A percentile compares a stretch with the other conserved stretches of the same genome.
These are phyloP conservation scores for Sequoia sempervirens DNA, from an alignment of 75 land plant genomes.

Conservation along the genomic window DNA sequence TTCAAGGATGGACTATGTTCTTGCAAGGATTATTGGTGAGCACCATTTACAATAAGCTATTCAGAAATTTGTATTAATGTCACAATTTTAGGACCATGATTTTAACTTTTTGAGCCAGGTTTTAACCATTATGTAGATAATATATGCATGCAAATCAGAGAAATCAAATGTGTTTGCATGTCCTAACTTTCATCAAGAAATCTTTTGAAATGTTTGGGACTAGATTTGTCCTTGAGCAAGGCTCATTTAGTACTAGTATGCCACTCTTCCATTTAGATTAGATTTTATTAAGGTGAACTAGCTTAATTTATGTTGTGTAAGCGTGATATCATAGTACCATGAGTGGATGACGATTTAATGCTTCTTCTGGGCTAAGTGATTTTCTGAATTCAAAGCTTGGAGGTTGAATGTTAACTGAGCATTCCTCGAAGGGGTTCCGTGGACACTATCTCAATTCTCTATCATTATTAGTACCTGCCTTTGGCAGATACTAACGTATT, in stretches of 20 bases:
- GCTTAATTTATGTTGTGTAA: background rate
- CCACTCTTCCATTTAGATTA: background rate
- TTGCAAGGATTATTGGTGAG: constrained; percentile 15
- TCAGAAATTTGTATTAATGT: background rate
- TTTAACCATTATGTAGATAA: background rate
- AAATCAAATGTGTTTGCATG: background rate
- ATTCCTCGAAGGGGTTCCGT: background rate
- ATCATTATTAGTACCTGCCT: background rate
- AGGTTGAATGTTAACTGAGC: background rate
- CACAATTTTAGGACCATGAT: background rate
- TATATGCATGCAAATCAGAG: background rate
- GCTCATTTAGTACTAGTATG: background rate
- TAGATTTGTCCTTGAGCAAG: background rate
- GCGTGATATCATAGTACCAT: background rate
- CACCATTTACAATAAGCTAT: background rate
- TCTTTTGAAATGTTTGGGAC: background rate
- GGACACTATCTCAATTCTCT: background rate
- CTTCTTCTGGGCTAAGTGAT: background rate
- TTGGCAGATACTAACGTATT: too few species aligned
- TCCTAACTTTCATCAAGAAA: background rate
- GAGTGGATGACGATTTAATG: background rate
- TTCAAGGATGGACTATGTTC: constrained; percentile 25
- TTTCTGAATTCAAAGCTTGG: background rate
- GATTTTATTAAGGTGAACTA: background rate
- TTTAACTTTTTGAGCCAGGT: background rate